Percentiles rank a stretch among this genome's conserved stretches.
These are phyloP conservation scores for Leishmania tropica DNA, from an alignment of 208 protist species.

Conservation along the genomic window DNA sequence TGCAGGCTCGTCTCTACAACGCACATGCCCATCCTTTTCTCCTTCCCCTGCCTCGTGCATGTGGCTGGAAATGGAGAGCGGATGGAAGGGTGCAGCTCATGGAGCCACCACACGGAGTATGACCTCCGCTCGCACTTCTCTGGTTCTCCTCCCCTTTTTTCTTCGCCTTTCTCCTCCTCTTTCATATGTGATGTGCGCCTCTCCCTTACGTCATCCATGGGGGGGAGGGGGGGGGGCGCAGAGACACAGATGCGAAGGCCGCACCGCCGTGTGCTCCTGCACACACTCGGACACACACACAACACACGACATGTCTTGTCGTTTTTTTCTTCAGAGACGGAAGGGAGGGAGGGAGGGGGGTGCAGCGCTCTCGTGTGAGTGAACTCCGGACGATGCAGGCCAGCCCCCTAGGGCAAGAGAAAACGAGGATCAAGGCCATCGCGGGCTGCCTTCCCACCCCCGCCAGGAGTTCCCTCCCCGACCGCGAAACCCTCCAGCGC, in stretches of 20 bases:
- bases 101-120: neutral
- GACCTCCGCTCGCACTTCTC: neutral
- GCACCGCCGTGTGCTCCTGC: too few relatives aligned
- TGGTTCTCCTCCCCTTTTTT: neutral
- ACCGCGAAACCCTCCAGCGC: slow-evolving; percentile 14
- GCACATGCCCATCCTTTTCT: neutral
- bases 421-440: neutral
- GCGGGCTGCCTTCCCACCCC: neutral
- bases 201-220: too few relatives aligned
- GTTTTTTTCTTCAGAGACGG: neutral
- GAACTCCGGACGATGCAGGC: neutral
- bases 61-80: neutral
- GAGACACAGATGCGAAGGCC: too few relatives aligned
- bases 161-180: neutral
- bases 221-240: too few relatives aligned
- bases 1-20: neutral
- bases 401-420: neutral
- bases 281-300: too few relatives aligned
- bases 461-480: neutral
- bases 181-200: neutral
- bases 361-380: neutral
- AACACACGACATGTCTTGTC: neutral
- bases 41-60: neutral
- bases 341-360: too few relatives aligned
- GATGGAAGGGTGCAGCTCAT: neutral